These are phyloP conservation scores for Aspergillus jensenii DNA, from an alignment of 2,329 filamentous ascomycete genomes.

Conservation along the genomic window DNA sequence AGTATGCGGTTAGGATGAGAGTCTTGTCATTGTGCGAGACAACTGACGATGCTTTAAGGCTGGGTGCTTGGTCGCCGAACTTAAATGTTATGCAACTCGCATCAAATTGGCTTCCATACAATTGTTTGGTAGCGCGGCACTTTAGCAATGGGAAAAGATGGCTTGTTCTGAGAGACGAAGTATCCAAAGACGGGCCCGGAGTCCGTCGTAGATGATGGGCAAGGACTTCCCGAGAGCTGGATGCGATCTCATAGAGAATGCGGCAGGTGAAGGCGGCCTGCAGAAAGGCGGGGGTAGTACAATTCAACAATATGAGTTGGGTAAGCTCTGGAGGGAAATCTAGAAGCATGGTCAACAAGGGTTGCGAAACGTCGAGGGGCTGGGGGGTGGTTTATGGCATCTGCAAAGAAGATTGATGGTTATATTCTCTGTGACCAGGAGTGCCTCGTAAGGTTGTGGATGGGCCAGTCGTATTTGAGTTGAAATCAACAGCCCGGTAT, in stretches of 20 bases:
- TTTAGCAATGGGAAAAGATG: slow-evolving; percentile 35
- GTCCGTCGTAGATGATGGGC: slow-evolving; percentile 36
- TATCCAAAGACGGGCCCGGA: slow-evolving; percentile 29
- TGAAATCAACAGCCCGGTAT: neutral
- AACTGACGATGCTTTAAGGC: slow-evolving; percentile 36
- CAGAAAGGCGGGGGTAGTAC: slow-evolving; percentile 36
- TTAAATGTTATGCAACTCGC: slow-evolving; percentile 30
- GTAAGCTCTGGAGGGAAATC: slow-evolving; percentile 42
- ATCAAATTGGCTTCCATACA: slow-evolving; percentile 38
- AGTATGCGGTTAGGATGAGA: slow-evolving; percentile 29
- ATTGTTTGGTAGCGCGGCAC: slow-evolving; percentile 28
- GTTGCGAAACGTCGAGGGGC: neutral
- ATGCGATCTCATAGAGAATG: slow-evolving; percentile 36
- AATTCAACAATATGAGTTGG: slow-evolving; percentile 36
- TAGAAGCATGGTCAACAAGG: slow-evolving; percentile 27
- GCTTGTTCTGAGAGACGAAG: slow-evolving; percentile 19
- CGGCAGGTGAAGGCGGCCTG: slow-evolving; percentile 39
- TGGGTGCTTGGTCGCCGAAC: slow-evolving; percentile 27
- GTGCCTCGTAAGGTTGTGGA: neutral
- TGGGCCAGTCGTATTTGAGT: neutral
- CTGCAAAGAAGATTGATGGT: neutral
- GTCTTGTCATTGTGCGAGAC: slow-evolving; percentile 17
- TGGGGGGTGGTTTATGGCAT: neutral
- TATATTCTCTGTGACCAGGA: neutral
- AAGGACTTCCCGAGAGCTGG: slow-evolving; percentile 34